Base-by-base conservation (phyloP, 495 filamentous ascomycete genomes). In the Rostrohypoxylon terebratum region DNA sequence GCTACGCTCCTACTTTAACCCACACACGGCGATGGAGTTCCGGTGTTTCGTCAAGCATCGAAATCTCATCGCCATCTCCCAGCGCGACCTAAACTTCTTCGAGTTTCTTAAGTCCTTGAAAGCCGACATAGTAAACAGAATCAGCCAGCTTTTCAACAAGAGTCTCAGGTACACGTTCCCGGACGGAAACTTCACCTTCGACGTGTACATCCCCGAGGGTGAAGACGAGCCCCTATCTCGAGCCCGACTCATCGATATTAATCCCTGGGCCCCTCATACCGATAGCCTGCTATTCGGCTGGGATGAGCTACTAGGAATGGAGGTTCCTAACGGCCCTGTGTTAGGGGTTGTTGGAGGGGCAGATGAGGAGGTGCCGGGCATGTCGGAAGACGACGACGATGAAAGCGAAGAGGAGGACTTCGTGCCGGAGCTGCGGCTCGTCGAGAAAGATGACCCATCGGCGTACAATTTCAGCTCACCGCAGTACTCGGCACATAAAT, bases 401-500 rank as follows among this genome's bases (percentile, higher is more conserved):
- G 85, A 84, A 5, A 86, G 89, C 0, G 85, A 86, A 11, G 83
- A 88, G n/a, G 83, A 88, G 0, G 81, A 88, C 4, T 90, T 88
- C 68, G 80, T 85, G 10, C 91, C 94, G 0, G 94, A 97, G 78
- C 82, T 98, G 72, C 87, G 96, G 50, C 83, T 99, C 10, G 86
- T 98, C 28, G 90, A 90, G 63, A 88, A 88, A 68, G 90, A 94
- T 73, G 94, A 97, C 73, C 93, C 93, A 9, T 91, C 95, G 69
- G 93, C 93, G 0, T 97, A 94, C 75, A 88, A 88, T 34, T 97
- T 98, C 78, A 89, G 83, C 42, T 92, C 93, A 9, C 87, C 93
- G 14, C 92, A 95, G 79, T 98, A 96, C 77, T 96, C 93, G 69
- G 94, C 96, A 34, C 95, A 97, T 77, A 99, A 99, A 81, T 77